Evolutionary conservation across 495 filamentous ascomycete genomes (phyloP).

Genomic region (Staphylotrichum longicolle): DNA sequence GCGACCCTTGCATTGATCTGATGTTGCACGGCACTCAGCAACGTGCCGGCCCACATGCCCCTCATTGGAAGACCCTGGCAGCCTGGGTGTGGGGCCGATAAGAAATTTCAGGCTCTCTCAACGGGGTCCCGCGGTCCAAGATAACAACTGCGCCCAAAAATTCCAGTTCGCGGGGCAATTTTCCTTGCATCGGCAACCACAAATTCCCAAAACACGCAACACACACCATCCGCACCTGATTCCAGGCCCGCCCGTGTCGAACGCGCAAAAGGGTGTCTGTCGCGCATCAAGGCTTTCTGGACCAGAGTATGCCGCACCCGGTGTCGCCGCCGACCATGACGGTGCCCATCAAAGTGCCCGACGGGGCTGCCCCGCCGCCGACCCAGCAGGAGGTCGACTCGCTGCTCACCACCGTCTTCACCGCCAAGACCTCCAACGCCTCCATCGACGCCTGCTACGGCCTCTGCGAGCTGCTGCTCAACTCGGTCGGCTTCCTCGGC

Average conservation of each 20-base stretch:
- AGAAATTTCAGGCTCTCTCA: conserved; percentile 4
- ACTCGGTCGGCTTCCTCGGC: conserved; percentile 73
- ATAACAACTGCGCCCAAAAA: conserved; percentile 3
- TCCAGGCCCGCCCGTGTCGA: neutral
- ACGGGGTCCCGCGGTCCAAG: neutral
- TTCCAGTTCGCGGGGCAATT: conserved; percentile 8
- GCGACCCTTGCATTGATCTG: too few relatives aligned
- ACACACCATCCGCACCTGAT: neutral
- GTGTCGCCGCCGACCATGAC: conserved; percentile 30
- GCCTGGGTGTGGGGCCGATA: conserved; percentile 3
- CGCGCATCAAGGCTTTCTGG: conserved; percentile 14
- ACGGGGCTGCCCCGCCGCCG: conserved; percentile 54
- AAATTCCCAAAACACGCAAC: neutral
- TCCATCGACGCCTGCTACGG: conserved; percentile 86
- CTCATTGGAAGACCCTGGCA: conserved; percentile 6
- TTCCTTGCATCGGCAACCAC: neutral
- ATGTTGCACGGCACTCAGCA: neutral
- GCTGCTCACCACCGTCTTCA: conserved; percentile 73
- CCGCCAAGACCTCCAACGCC: conserved; percentile 74
- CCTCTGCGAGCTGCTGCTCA: conserved; percentile 73
- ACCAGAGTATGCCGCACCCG: conserved; percentile 27
- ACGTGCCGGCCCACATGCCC: conserved; percentile 7
- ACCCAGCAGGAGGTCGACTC: conserved; percentile 68
- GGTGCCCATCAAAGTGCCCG: conserved; percentile 36
- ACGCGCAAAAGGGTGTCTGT: neutral